Evolutionary conservation across 352 stramenopile genomes (phyloP).

Genomic region (Pythium monospermum): DNA sequence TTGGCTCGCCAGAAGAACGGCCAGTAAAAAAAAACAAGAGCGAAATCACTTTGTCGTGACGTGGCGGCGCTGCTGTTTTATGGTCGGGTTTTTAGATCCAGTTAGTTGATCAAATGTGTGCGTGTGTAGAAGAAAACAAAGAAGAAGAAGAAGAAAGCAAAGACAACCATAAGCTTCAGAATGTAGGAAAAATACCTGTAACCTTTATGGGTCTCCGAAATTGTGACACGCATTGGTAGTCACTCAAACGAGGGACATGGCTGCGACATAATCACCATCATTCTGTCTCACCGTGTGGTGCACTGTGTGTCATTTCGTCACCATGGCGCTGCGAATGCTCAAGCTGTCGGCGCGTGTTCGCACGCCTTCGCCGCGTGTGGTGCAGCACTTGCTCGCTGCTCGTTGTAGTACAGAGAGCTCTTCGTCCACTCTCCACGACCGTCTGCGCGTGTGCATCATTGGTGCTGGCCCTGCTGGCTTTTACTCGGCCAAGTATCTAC

Average conservation of each 20-base stretch:
- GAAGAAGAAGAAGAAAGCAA: no score
- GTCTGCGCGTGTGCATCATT: slow-evolving; percentile 82
- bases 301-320: neutral
- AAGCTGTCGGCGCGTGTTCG: slow-evolving; percentile 7
- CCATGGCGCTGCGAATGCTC: slow-evolving; percentile 18
- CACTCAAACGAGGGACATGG: neutral
- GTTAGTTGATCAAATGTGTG: no score
- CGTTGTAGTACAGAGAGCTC: slow-evolving; percentile 9
- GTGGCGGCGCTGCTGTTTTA: neutral
- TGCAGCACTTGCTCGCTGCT: slow-evolving; percentile 8
- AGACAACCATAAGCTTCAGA: no score
- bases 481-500: slow-evolving; percentile 93
- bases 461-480: slow-evolving; percentile 89
- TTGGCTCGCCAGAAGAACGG: slow-evolving; percentile 60
- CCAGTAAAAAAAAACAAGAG: slow-evolving; percentile 6
- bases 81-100: no score
- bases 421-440: neutral
- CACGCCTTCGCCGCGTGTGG: slow-evolving; percentile 3
- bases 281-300: neutral
- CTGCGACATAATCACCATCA: slow-evolving; percentile 14
- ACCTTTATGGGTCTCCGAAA: neutral
- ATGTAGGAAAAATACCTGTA: neutral
- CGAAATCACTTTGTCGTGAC: slow-evolving; percentile 1
- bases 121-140: neutral
- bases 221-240: neutral